These are phyloP conservation scores for Trypanosoma congolense DNA, from an alignment of 208 protist species.

Conservation along the genomic window DNA sequence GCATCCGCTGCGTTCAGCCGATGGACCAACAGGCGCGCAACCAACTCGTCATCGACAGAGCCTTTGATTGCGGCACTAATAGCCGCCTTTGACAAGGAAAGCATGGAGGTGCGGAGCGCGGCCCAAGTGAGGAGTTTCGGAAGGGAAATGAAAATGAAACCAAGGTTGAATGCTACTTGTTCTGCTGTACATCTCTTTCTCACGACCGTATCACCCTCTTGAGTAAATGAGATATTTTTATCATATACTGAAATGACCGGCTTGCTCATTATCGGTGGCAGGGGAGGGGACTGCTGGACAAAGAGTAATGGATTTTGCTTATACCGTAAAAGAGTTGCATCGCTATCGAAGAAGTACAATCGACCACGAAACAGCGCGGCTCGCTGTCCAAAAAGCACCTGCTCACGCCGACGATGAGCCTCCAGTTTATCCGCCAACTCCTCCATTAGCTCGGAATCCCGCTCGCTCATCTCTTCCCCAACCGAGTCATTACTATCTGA, in stretches of 20 bases:
- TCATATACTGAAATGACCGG: conserved; percentile 24
- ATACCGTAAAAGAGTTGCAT: conserved; percentile 54
- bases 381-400: conserved; percentile 32
- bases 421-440: conserved; percentile 50
- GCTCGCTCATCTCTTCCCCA: conserved; percentile 65
- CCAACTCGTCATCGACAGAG: conserved; percentile 30
- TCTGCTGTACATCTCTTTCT: conserved; percentile 65
- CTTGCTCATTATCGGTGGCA: conserved; percentile 27
- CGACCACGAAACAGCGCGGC: conserved; percentile 46
- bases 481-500: conserved; percentile 19
- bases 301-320: conserved; percentile 67
- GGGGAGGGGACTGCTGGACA: conserved; percentile 58
- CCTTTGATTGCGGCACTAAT: conserved; percentile 38
- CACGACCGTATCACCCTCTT: conserved; percentile 6
- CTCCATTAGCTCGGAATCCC: conserved; percentile 63
- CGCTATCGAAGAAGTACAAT: conserved; percentile 75
- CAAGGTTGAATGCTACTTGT: conserved; percentile 66
- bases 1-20: conserved; percentile 61
- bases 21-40: conserved; percentile 38
- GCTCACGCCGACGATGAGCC: conserved; percentile 21
- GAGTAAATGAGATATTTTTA: background rate
- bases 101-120: conserved; percentile 38
- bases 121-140: conserved; percentile 84
- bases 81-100: conserved; percentile 39
- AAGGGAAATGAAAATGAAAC: conserved; percentile 46